Evolutionary conservation across 306 rosid genomes (phyloP).

Genomic region (Castanea crenata): DNA sequence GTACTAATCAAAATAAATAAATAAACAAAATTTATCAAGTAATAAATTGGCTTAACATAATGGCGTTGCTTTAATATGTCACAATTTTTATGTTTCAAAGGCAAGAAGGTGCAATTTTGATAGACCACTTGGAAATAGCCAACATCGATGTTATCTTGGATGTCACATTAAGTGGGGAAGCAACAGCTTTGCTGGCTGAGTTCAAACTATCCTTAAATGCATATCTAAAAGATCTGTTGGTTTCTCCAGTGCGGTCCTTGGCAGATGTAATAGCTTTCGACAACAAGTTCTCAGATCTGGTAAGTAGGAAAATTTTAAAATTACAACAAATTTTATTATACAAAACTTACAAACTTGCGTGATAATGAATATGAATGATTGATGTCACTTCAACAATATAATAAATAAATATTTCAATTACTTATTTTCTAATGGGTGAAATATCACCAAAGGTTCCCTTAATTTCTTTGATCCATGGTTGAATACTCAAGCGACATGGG

Average conservation of each 20-base stretch:
- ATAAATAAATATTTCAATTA: too few species aligned
- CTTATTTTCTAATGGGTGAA: too few species aligned
- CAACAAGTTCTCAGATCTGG: conserved; percentile 5
- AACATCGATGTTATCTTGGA: conserved; percentile 35
- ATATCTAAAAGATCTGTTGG: conserved; percentile 24
- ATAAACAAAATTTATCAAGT: too few species aligned
- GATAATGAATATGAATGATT: too few species aligned
- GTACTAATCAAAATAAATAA: neutral
- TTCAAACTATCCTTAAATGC: conserved; percentile 42
- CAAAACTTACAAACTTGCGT: too few species aligned
- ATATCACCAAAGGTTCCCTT: neutral
- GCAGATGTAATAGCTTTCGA: conserved; percentile 28
- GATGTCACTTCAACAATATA: too few species aligned
- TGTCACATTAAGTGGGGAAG: conserved; percentile 37
- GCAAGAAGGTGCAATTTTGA: conserved; percentile 54
- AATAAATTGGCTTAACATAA: neutral
- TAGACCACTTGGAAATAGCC: conserved; percentile 56
- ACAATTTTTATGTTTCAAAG: conserved; percentile 22
- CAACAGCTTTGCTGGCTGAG: conserved; percentile 28
- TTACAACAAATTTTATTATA: too few species aligned
- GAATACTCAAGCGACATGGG: neutral
- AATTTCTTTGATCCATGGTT: neutral
- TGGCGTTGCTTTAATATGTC: neutral
- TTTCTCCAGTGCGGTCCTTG: conserved; percentile 46
- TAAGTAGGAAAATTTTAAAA: neutral